phyloP scores from a whole-genome alignment of 73 alveolate species.

The Tetrahymena borealis region DNA sequence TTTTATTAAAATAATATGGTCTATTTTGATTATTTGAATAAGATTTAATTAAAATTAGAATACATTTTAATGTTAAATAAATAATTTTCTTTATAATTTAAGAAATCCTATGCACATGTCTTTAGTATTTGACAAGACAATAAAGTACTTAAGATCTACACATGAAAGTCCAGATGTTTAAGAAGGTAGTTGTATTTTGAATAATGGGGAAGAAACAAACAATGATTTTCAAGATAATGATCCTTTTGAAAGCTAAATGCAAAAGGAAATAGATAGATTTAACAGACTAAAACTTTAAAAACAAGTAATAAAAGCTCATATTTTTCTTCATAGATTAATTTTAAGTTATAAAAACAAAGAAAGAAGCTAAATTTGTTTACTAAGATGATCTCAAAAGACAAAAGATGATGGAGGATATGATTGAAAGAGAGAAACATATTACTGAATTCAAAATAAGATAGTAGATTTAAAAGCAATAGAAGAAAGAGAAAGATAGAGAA shows the following conservation, averaged over 20 bases:
- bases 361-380: not conserved
- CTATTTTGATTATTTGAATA: no score
- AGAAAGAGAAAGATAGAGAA: not conserved
- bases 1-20: not conserved
- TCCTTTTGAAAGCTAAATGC: not conserved
- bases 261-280: not conserved
- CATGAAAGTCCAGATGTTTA: not conserved
- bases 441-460: not conserved
- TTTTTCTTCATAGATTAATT: no score
- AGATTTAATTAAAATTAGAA: no score
- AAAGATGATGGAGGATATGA: not conserved
- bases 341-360: not conserved
- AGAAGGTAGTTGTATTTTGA: not conserved
- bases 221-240: not conserved
- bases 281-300: not conserved
- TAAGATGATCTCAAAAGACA: not conserved
- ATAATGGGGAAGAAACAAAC: not conserved
- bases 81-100: not conserved
- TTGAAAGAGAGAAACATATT: not conserved
- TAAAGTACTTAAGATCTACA: not conserved
- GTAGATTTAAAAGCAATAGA: not conserved
- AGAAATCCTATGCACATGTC: not conserved
- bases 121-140: not conserved
- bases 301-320: not conserved
- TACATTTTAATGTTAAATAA: no score